Evolutionary conservation across 2,329 filamentous ascomycete species (phyloP).

Genomic region (Colletotrichum musicola): DNA sequence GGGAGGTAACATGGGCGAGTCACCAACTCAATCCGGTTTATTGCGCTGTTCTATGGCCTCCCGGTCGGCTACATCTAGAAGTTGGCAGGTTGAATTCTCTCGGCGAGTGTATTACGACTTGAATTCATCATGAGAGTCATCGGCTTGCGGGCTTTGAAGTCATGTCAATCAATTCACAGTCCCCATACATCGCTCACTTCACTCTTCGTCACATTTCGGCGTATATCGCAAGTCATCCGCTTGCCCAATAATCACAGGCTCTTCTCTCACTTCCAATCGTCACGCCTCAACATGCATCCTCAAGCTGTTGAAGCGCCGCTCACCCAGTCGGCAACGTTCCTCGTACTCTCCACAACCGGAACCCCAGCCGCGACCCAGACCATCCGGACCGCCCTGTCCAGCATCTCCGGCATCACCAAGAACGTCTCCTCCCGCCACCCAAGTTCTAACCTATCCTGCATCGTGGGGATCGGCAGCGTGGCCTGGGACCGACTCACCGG

Average conservation of each 20-base stretch:
- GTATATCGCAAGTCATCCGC: rapidly evolving
- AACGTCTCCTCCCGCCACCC: conserved; percentile 66
- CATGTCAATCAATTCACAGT: background rate
- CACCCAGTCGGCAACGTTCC: conserved; percentile 66
- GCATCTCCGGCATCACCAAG: conserved; percentile 60
- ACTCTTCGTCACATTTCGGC: too few relatives aligned
- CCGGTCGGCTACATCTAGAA: too few relatives aligned
- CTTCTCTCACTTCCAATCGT: background rate
- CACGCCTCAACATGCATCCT: conserved; percentile 49
- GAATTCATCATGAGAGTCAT: background rate
- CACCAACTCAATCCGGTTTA: too few relatives aligned
- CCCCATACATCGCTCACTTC: background rate
- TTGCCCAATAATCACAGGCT: background rate
- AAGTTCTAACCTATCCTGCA: conserved; percentile 61
- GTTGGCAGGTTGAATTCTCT: too few relatives aligned
- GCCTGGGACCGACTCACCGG: conserved; percentile 62
- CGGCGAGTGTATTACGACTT: too few relatives aligned
- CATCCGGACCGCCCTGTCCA: conserved; percentile 59
- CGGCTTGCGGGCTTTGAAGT: background rate
- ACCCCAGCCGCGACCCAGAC: conserved; percentile 51
- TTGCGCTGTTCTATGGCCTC: too few relatives aligned
- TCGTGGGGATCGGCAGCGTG: conserved; percentile 65
- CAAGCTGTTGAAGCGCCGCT: conserved; percentile 64
- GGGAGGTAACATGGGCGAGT: too few relatives aligned
- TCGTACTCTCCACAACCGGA: conserved; percentile 59